Evolutionary conservation across 345 rosid genomes (phyloP), one percentile per base, ranked within the genome.

Genomic region (Eucalyptus lansdowneana): DNA sequence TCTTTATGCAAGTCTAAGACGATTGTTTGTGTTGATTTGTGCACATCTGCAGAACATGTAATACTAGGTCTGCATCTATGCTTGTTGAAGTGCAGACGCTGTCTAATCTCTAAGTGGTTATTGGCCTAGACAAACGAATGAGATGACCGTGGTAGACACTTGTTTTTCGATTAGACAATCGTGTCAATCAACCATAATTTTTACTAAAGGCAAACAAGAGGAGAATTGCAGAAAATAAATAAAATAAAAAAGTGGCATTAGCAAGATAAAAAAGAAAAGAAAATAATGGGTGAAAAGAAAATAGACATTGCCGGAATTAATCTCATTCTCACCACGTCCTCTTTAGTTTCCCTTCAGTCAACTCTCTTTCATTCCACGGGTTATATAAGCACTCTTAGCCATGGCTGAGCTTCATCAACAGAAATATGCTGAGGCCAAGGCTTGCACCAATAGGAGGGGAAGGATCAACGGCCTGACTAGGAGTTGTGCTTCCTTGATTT

Each of bases 401-500:
- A 93, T 94, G 93, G 87, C 90, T 91, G 51, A 83, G 86, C 86
- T 83, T 83, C 51, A 83, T 24, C 51, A 24, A 83, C 11, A 27
- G 50, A 42, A 60, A 60, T 60, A 40, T 19, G 86, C 47, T 83
- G 86, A 25, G 50, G n/a, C 34, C 86, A 21, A 42, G 87, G n/a
- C 54, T 8, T 50, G 19, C 51, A 24, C 87, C 34, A 6, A 85
- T 14, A 14, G 31, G 45, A 85, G 49, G 87, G 87, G 31, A 45
- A 85, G 87, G 31, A 6, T 85, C 51, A 85, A 91, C 22, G 93
- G 92, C 47, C 94, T 95, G 90, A 92, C 95, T 86, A 93, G 90
- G 86, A 96, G 94, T 86, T 96, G 97, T 88, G 95, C 95, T 87
- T 93, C 95, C 45, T 91, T 95, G 89, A 92, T 95, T 15, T 93